Base-by-base conservation (phyloP, 257 asterid species). In the Solanum raphanifolium region DNA sequence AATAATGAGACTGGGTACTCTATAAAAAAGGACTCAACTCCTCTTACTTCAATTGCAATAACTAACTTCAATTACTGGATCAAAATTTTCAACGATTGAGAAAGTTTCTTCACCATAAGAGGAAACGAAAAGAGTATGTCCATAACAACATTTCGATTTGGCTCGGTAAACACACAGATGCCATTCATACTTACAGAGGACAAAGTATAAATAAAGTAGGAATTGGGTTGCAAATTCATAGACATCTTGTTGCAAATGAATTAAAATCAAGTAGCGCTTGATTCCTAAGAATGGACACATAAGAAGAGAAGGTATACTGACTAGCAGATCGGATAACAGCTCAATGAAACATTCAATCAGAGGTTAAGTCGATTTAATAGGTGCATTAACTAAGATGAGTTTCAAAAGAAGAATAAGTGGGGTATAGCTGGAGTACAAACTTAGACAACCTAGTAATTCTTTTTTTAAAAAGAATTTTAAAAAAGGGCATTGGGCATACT, bases 1-100 rank as follows among this genome's bases (percentile, higher is more conserved):
- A 73, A 85, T 88, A 46, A 36, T 91, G 85, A 90, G 90, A 88
- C 34, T 74, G 3, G 0, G 27, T 46, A 13, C 85, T 81, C 68
- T 5, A 46, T 46, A 27, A 16, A 46, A 7, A 46, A 43, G 66
- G 85, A n/a, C 18, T 25, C 65, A 43, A 32, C 65, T 41, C 16
- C 84, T 79, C 66, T 15, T 78, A 43, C 86, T 23, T 86, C 83
- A 86, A 72, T 86, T 52, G 58, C 58, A 39, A 29, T 73, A 20
- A 16, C 71, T 71, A 39, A 71, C 16, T 27, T 43, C 65, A 79
- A 79, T 27, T 25, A 79, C 85, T 15, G n/a, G 85, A 46, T 27
- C 85, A 81, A 46, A 46, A 81, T 13, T n/a, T 46, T 81, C 39
- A 46, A 29, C 0, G 9, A 15, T 46, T 20, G 35, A 46, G 85